A percentile compares a stretch with the other conserved stretches of the same genome.
phyloP scores from a whole-genome alignment of 2,329 filamentous ascomycete species.

The Monilinia aucupariae region DNA sequence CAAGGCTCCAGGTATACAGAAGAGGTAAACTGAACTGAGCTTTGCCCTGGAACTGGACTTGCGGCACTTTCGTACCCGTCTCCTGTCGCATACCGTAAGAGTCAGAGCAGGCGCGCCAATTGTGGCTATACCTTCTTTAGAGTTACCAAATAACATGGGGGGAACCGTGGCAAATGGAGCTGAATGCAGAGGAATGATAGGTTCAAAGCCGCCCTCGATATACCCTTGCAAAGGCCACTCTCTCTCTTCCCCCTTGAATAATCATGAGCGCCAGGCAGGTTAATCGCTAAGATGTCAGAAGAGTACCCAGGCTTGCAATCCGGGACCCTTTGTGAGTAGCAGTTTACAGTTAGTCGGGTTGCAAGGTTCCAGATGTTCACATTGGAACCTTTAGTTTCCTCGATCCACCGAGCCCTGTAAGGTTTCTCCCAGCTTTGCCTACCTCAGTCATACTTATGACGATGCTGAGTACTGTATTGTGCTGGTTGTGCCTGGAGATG shows the following conservation, averaged over 20 bases:
- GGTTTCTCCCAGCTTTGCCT: slow-evolving; percentile 12
- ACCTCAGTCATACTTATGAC: slow-evolving; percentile 15
- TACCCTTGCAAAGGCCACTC: background rate
- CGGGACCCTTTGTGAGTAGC: background rate
- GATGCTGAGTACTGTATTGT: slow-evolving; percentile 3
- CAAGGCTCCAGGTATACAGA: background rate
- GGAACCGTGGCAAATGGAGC: slow-evolving; percentile 3
- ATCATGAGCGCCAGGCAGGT: background rate
- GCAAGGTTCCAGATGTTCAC: slow-evolving; percentile 11
- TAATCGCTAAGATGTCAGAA: slow-evolving; percentile 1
- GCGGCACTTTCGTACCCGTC: background rate
- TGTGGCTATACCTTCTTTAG: slow-evolving; percentile 7
- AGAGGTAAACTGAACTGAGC: too few species aligned
- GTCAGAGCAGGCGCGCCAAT: slow-evolving; percentile 8
- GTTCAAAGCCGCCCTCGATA: background rate
- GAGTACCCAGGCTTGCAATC: background rate
- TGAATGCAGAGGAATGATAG: slow-evolving; percentile 9
- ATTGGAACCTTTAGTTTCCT: slow-evolving; percentile 7
- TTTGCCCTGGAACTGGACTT: too few species aligned
- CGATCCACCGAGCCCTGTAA: slow-evolving; percentile 1
- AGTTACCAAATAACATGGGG: slow-evolving; percentile 7
- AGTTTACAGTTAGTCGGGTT: slow-evolving; percentile 1
- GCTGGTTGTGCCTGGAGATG: background rate
- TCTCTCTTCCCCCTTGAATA: background rate
- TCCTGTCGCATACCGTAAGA: background rate